These are phyloP conservation scores for Taphrina betulina DNA, from an alignment of 1,139 yeast genomes.

Conservation along the genomic window DNA sequence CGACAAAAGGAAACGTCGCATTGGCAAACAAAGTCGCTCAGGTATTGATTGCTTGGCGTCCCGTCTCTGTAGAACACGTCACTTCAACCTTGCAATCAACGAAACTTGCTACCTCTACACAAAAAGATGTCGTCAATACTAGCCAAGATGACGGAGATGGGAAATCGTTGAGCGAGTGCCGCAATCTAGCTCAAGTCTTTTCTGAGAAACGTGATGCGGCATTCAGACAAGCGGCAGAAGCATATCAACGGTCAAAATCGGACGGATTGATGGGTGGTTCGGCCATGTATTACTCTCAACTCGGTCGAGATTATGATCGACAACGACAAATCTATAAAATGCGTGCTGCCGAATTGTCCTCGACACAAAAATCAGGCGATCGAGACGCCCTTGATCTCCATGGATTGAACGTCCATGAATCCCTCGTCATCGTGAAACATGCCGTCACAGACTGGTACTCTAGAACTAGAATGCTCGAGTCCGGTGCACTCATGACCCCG, in stretches of 20 bases:
- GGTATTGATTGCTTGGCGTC: slow-evolving; percentile 20
- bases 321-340: slow-evolving; percentile 19
- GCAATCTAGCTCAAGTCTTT: slow-evolving; percentile 28
- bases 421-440: slow-evolving; percentile 34
- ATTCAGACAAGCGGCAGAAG: slow-evolving; percentile 31
- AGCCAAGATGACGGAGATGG: background rate
- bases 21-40: slow-evolving; percentile 19
- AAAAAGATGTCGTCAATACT: background rate
- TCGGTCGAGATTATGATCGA: slow-evolving; percentile 30
- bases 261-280: slow-evolving; percentile 27
- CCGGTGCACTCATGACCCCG: slow-evolving; percentile 17
- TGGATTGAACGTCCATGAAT: slow-evolving; percentile 37
- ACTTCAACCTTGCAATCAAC: background rate
- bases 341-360: slow-evolving; percentile 11
- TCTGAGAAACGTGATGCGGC: slow-evolving; percentile 25
- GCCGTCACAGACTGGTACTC: slow-evolving; percentile 38
- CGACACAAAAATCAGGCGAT: slow-evolving; percentile 10
- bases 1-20: slow-evolving; percentile 6
- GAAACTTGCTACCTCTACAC: background rate
- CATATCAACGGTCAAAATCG: slow-evolving; percentile 22
- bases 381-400: slow-evolving; percentile 37
- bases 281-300: slow-evolving; percentile 32
- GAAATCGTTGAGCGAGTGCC: slow-evolving; percentile 20
- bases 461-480: slow-evolving; percentile 4
- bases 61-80: background rate